phyloP scores from a whole-genome alignment of 257 asterid genomes.

The Przewalskia tangutica region DNA sequence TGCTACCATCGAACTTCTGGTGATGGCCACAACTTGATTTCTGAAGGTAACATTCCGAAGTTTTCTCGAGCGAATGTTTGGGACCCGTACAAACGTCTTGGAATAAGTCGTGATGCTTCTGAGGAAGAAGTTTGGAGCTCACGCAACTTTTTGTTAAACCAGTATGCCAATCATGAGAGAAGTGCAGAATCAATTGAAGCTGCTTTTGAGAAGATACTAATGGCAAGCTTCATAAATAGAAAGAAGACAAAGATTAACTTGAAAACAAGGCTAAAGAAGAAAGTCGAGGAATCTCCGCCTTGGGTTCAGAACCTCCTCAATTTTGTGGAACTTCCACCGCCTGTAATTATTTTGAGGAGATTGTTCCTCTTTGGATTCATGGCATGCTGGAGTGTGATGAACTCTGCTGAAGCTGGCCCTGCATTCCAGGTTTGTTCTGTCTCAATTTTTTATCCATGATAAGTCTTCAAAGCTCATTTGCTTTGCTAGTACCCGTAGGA shows the following conservation, averaged over 20 bases:
- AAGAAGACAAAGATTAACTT: slow-evolving; percentile 89
- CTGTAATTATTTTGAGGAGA: slow-evolving; percentile 77
- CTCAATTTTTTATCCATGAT: background rate
- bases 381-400: slow-evolving; percentile 97
- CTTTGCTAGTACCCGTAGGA: background rate
- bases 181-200: slow-evolving; percentile 82
- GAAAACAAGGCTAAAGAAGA: slow-evolving; percentile 72
- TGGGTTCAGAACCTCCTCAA: slow-evolving; percentile 80
- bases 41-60: slow-evolving; percentile 41
- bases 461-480: background rate
- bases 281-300: slow-evolving; percentile 96
- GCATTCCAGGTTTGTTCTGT: slow-evolving; percentile 76
- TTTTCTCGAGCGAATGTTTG: slow-evolving; percentile 67
- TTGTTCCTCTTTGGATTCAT: slow-evolving; percentile 80
- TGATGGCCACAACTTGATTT: background rate
- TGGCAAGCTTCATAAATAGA: slow-evolving; percentile 69
- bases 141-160: slow-evolving; percentile 71
- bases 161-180: slow-evolving; percentile 67
- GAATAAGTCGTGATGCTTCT: slow-evolving; percentile 68
- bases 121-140: slow-evolving; percentile 97
- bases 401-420: slow-evolving; percentile 96
- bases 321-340: slow-evolving; percentile 82
- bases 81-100: slow-evolving; percentile 92
- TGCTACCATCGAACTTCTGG: background rate
- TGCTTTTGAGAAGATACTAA: slow-evolving; percentile 83